Base-by-base conservation (phyloP, 2,329 filamentous ascomycete species). In the Fusarium stilboides region DNA sequence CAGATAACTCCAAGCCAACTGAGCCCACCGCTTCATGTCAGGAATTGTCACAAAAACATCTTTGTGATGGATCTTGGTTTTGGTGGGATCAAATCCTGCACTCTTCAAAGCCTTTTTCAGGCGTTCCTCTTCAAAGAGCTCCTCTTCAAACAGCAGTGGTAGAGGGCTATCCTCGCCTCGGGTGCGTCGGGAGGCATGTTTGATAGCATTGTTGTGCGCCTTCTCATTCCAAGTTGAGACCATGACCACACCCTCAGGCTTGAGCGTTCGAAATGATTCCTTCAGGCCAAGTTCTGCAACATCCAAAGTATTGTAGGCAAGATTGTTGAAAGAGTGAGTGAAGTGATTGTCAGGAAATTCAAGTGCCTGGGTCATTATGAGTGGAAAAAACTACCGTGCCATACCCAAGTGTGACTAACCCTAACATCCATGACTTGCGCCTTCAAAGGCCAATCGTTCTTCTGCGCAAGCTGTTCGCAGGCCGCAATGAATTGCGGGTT, bases 321-420 rank as follows among this genome's bases (percentile, higher is more conserved):
- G 24, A n/a, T 47, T 55, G 37, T 37, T 61, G 10, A 63, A 45
- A 1, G 22, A 59, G 12, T 50, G 47, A 13, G 47, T 54, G 22
- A 62, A 64, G 4, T 39, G 17, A 2, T 42, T 42, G 15, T 49
- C 28, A 15, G 20, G 36, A 8, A 65, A 54, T 4, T 46, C 24
- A 1, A 51, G 37, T 15, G 24, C 20, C 31, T 53, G 3, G 15
- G 10, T n/a, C 3, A 15, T 7, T 3, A 7, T 58, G 4, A 40
- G 15, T 14, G 17, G 7, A 3, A 1, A 3, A 7, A 2, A 6
- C 22, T 0, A 9, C 4, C 7, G 3, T 3, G 7, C 3, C 3
- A 5, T 26, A 2, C 5, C 1, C 7, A 15, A 3, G 10, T 1
- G 8, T 2, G 10, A 22, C 15, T 59, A 7, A 37, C 62, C 9